A percentile compares a stretch with the other conserved stretches of the same genome.
Conservation (phyloP, 73 alveolate genomes). For the Urostyla sp. region DNA sequence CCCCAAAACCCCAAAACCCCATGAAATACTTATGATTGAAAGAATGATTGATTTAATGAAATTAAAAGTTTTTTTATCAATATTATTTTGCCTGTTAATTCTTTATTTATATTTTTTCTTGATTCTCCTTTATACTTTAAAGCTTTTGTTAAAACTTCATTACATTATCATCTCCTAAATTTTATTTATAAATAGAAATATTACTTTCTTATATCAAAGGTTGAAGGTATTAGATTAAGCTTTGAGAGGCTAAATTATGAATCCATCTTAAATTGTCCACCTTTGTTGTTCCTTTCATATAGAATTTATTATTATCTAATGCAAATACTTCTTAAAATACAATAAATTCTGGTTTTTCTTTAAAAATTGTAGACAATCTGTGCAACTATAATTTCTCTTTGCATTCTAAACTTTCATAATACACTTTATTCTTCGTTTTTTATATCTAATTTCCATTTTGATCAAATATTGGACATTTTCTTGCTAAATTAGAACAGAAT, state of each 20-base stretch:
- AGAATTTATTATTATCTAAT: slow-evolving; percentile 23
- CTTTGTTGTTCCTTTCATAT: slow-evolving; percentile 26
- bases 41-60: too few relatives aligned
- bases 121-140: too few relatives aligned
- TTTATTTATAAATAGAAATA: not conserved
- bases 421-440: slow-evolving; percentile 68
- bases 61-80: too few relatives aligned
- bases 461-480: slow-evolving; percentile 75
- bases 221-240: not conserved
- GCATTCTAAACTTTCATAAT: slow-evolving; percentile 78
- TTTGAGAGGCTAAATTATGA: slow-evolving; percentile 12
- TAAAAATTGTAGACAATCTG: slow-evolving; percentile 67
- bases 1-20: too few relatives aligned
- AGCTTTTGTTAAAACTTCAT: too few relatives aligned
- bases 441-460: slow-evolving; percentile 67
- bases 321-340: slow-evolving; percentile 69
- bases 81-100: too few relatives aligned
- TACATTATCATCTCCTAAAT: slow-evolving; percentile 5
- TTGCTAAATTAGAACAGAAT: slow-evolving; percentile 75
- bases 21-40: too few relatives aligned
- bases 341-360: slow-evolving; percentile 78
- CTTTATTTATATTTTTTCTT: too few relatives aligned
- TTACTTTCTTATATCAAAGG: slow-evolving; percentile 4
- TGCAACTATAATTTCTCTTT: slow-evolving; percentile 73
- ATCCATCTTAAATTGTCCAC: slow-evolving; percentile 43